A percentile compares a stretch with the other conserved stretches of the same genome.
Evolutionary conservation across 164 flowering plant species (phyloP).

Genomic region (Nelumbo lutea): DNA sequence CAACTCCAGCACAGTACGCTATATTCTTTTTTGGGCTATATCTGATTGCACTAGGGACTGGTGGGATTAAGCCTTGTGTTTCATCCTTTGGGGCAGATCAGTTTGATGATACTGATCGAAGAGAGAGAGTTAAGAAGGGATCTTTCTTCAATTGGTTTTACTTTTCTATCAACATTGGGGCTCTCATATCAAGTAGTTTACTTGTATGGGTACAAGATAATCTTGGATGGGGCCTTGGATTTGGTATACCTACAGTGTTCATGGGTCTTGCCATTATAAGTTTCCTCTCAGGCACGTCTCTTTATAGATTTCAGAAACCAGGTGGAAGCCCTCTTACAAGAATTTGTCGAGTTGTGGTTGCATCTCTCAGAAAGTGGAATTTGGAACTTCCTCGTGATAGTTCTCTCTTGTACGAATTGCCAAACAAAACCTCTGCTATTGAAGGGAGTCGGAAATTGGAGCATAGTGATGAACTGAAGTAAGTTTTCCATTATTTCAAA

Average conservation of each 20-base stretch:
- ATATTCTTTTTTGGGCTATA: constrained; percentile 64
- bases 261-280: constrained; percentile 55
- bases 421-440: constrained; percentile 42
- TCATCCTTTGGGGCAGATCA: constrained; percentile 72
- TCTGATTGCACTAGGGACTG: constrained; percentile 64
- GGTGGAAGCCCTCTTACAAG: constrained; percentile 68
- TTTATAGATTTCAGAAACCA: constrained; percentile 65
- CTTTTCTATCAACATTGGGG: constrained; percentile 63
- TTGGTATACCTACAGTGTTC: constrained; percentile 66
- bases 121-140: constrained; percentile 53
- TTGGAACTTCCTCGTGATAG: constrained; percentile 43
- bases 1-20: constrained; percentile 48
- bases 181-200: constrained; percentile 52
- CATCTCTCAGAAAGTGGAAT: constrained; percentile 44
- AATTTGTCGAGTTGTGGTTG: constrained; percentile 58
- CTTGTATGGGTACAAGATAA: constrained; percentile 69
- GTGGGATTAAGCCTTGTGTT: constrained; percentile 63
- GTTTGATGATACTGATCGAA: constrained; percentile 62
- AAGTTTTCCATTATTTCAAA: constrained; percentile 7
- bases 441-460: constrained; percentile 54
- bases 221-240: constrained; percentile 72
- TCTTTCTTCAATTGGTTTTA: constrained; percentile 78
- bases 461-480: constrained; percentile 59
- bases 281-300: constrained; percentile 55
- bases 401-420: constrained; percentile 41